A percentile compares a stretch with the other conserved stretches of the same genome.
Conservation (phyloP, 164 flowering plant genomes). For the Vitis rotundifolia region DNA sequence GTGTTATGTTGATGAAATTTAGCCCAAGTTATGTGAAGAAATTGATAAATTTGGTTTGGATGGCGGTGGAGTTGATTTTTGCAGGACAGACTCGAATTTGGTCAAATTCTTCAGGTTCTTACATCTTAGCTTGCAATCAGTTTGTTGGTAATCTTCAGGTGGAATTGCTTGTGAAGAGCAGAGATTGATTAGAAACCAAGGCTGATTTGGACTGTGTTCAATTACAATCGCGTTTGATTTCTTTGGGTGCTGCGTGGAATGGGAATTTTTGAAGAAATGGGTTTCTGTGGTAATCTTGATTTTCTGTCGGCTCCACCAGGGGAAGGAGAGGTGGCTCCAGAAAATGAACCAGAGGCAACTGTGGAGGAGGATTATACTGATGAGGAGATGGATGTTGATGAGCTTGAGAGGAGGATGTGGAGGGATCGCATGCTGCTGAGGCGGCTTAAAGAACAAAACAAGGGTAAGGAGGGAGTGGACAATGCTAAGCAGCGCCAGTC, state of each 20-base stretch:
- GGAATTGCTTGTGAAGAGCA: too few species aligned
- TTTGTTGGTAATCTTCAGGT: too few species aligned
- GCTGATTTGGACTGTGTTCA: too few species aligned
- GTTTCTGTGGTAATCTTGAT: conserved; percentile 30
- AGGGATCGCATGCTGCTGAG: conserved; percentile 38
- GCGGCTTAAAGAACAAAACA: conserved; percentile 41
- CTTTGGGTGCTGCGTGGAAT: neutral
- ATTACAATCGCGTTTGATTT: too few species aligned
- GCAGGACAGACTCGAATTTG: too few species aligned
- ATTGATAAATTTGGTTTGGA: too few species aligned
- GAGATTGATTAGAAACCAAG: too few species aligned
- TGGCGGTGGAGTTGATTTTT: too few species aligned
- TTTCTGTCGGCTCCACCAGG: conserved; percentile 23
- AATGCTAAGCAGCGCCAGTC: conserved; percentile 40
- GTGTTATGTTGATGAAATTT: too few species aligned
- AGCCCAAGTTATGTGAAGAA: too few species aligned
- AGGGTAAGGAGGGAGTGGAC: conserved; percentile 28
- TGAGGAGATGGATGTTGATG: conserved; percentile 47
- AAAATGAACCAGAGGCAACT: conserved; percentile 18
- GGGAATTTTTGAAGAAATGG: conserved; percentile 39
- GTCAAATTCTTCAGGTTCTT: too few species aligned
- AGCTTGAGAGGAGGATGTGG: conserved; percentile 57
- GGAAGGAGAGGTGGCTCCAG: conserved; percentile 16
- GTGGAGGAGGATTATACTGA: conserved; percentile 42
- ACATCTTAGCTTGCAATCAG: too few species aligned